phyloP scores from a whole-genome alignment of 2,329 filamentous ascomycete genomes.

The Claviceps sp. region DNA sequence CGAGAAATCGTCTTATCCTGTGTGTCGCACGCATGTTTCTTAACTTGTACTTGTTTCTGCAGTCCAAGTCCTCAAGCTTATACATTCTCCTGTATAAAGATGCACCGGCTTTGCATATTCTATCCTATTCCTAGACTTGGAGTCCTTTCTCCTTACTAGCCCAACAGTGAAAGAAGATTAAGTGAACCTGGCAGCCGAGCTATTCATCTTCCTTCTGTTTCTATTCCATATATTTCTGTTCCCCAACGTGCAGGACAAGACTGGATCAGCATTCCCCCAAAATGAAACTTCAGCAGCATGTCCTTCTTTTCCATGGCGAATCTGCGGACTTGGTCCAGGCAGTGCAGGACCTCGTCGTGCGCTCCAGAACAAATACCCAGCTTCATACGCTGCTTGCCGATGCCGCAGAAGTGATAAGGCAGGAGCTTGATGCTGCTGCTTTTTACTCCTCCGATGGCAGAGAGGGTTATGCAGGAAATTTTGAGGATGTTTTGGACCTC shows the following conservation, averaged over 20 bases:
- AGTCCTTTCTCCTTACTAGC: no score
- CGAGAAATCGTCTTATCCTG: no score
- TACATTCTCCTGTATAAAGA: no score
- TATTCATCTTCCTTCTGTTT: neutral
- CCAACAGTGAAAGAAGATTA: no score
- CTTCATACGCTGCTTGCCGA: neutral
- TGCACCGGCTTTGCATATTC: no score
- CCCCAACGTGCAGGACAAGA: neutral
- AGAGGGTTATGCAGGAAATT: neutral
- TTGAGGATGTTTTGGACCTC: neutral
- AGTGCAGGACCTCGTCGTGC: neutral
- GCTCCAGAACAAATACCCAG: neutral
- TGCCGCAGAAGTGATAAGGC: neutral
- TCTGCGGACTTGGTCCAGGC: neutral
- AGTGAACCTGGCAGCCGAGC: no score
- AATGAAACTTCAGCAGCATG: neutral
- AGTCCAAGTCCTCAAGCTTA: no score
- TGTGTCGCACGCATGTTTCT: no score
- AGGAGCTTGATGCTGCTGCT: neutral
- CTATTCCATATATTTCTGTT: neutral
- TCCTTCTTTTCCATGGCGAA: neutral
- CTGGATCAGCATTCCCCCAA: neutral
- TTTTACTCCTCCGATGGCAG: neutral
- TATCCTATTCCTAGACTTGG: no score
- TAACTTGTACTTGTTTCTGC: no score